Evolutionary conservation across 352 stramenopile genomes (phyloP).

Genomic region (Globisporangium sylvaticum): DNA sequence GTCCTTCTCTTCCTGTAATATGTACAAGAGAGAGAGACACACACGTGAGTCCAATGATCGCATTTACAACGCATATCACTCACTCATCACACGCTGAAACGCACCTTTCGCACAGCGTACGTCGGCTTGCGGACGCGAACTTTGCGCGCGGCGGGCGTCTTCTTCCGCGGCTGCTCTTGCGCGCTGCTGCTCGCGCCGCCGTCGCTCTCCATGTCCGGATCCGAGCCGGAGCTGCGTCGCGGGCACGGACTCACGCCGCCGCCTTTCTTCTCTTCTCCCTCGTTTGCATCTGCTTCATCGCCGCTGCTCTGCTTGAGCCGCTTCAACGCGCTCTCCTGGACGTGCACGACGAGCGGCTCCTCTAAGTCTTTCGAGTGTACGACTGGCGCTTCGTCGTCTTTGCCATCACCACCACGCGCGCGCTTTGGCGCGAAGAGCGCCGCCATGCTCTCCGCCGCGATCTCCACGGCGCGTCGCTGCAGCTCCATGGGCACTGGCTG

Average conservation of each 20-base stretch:
- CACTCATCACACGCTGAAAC: neutral
- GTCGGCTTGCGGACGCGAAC: slow-evolving; percentile 19
- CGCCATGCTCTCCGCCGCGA: slow-evolving; percentile 15
- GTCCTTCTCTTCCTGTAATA: slow-evolving; percentile 38
- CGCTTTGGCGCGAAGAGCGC: slow-evolving; percentile 6
- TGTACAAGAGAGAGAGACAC: neutral
- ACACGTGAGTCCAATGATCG: neutral
- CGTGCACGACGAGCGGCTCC: neutral
- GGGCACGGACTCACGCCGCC: neutral
- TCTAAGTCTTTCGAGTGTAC: neutral
- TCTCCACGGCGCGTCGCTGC: slow-evolving; percentile 10
- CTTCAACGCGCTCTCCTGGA: neutral
- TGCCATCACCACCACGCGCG: neutral
- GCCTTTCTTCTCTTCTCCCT: neutral
- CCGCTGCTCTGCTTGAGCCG: neutral
- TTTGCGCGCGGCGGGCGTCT: slow-evolving; percentile 4
- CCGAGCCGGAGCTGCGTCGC: slow-evolving; percentile 9
- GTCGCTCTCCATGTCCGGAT: slow-evolving; percentile 10
- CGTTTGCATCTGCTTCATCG: neutral
- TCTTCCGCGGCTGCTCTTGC: neutral
- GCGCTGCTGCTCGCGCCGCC: slow-evolving; percentile 15
- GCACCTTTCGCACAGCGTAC: slow-evolving; percentile 19
- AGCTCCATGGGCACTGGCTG: neutral
- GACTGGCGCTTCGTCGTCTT: neutral
- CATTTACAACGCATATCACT: neutral